Evolutionary conservation across 257 asterid genomes (phyloP), one percentile per base, ranked within the genome.

Genomic region (Solanum sitiens): DNA sequence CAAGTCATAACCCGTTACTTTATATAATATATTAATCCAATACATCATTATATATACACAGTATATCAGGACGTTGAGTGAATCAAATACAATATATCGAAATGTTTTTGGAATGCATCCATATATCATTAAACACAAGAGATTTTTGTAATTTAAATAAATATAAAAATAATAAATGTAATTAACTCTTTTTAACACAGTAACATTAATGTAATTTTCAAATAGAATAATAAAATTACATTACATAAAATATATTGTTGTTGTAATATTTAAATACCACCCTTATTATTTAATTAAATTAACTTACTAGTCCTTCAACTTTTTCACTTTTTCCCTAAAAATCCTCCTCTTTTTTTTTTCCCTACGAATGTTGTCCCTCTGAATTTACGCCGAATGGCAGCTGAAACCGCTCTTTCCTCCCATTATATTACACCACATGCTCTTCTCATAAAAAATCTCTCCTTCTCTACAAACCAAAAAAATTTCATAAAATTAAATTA

Each of bases 341-440:
- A 8, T 5, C 15, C 30, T n/a, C n/a, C 77, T 7, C 4, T 11
- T 7, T 50, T 30, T 16, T 30, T 11, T 12, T 89, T 59, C 30
- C 30, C 1, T 27, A 1, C 12, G 42, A 50, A 18, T 25, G 83
- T 18, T 86, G 85, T 87, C 96, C 93, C 96, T 93, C 96, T 91
- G 90, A 86, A 88, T 91, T 92, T 89, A 90, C 96, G 98, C 99
- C 98, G 96, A 92, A 92, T 95, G 98, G 96, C 97, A 92, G 96
- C 92, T 85, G 84, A 91, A 94, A 92, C 98, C 98, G 98, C 97
- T 92, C 88, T 88, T 91, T 89, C 50, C 92, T 91, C 90, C 98
- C 98, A 90, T 93, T 94, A 94, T 91, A 94, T 93, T 91, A 94
- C 92, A 92, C 96, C 98, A 93, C 93, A 94, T 95, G 95, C 92